Conservation (phyloP, 108 stramenopile genomes). For the Conticribra guillardii region DNA sequence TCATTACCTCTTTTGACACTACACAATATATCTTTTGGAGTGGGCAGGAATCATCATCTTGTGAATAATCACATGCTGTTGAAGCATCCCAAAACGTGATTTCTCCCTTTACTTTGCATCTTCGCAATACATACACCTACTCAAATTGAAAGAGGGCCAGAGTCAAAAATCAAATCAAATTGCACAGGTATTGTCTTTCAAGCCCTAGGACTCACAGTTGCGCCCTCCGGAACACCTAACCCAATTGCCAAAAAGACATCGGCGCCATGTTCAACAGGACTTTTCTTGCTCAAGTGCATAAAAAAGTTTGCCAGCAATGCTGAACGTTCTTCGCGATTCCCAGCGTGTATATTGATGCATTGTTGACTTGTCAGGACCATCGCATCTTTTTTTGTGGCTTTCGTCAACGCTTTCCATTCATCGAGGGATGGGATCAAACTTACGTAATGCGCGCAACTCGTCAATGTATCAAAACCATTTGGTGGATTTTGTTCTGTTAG, state of each 20-base stretch:
- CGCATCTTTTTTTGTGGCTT: slow-evolving; percentile 32
- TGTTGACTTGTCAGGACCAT: slow-evolving; percentile 73
- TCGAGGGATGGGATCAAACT: slow-evolving; percentile 68
- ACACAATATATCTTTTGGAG: slow-evolving; percentile 62
- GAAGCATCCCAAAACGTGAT: slow-evolving; percentile 66
- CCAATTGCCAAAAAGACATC: slow-evolving; percentile 65
- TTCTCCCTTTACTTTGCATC: slow-evolving; percentile 22
- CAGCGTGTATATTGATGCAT: slow-evolving; percentile 74
- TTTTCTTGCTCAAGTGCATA: slow-evolving; percentile 51
- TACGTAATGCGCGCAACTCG: slow-evolving; percentile 64
- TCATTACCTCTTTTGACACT: slow-evolving; percentile 39
- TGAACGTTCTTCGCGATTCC: slow-evolving; percentile 78
- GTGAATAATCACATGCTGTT: slow-evolving; percentile 58
- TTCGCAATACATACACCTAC: slow-evolving; percentile 31
- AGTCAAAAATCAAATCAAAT: not conserved
- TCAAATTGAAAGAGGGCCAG: slow-evolving; percentile 14
- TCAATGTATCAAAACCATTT: slow-evolving; percentile 33
- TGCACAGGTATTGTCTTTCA: not conserved
- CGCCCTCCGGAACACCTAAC: slow-evolving; percentile 62
- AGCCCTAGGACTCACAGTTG: slow-evolving; percentile 38
- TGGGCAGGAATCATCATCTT: slow-evolving; percentile 55
- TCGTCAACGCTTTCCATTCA: slow-evolving; percentile 70
- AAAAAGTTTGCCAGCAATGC: slow-evolving; percentile 75
- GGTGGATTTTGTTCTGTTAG: slow-evolving; percentile 62
- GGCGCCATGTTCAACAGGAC: slow-evolving; percentile 18